Evolutionary conservation across 805 yeast species (phyloP), one percentile per base, ranked within the genome.

Genomic region (Yarrowia bubula): DNA sequence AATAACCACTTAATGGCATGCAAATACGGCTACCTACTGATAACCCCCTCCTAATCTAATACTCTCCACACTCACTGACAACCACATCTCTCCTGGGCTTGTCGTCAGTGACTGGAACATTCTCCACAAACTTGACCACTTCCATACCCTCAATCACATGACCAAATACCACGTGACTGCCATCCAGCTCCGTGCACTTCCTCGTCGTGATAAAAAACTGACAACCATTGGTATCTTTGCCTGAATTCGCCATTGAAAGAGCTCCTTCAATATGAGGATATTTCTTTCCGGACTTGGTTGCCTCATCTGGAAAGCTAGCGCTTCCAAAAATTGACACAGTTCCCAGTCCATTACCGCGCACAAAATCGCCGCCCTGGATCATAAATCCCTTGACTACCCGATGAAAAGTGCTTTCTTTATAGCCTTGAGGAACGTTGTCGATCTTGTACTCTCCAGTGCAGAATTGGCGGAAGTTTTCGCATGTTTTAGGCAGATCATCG

Each of bases 191-290:
- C 31, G 76, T 75, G 48, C 78, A 77, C 11, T 38, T 38, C n/a
- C 47, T 15, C 17, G 61, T 55, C 3, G 47, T 39, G 57, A 84
- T 82, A 75, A 84, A 84, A 71, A 84, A 84, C 74, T 84, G 87
- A 39, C 86, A 81, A 6, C 87, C 87, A 71, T 84, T 84, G 69
- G 86, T 82, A 77, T 83, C 79, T 70, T 85, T 83, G 64, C 87
- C 87, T 33, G 85, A 81, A 70, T 84, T 84, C 67, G 86, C 86
- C 87, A 83, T 83, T 31, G 85, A 81, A 67, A 83, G 51, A 69
- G 74, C 61, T 74, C 75, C 71, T 50, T 35, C 44, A 44, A 37
- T 32, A 44, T 35, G 38, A 14, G 38, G 32, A 37, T 35, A 44
- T 22, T 22, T 11, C 9, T 55, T 41, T n/a, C 37, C 46, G 37